Percentiles rank a stretch among this genome's conserved stretches.
Conservation (phyloP, 768 basidiomycete species). For the Rhizopogon salebrosus region DNA sequence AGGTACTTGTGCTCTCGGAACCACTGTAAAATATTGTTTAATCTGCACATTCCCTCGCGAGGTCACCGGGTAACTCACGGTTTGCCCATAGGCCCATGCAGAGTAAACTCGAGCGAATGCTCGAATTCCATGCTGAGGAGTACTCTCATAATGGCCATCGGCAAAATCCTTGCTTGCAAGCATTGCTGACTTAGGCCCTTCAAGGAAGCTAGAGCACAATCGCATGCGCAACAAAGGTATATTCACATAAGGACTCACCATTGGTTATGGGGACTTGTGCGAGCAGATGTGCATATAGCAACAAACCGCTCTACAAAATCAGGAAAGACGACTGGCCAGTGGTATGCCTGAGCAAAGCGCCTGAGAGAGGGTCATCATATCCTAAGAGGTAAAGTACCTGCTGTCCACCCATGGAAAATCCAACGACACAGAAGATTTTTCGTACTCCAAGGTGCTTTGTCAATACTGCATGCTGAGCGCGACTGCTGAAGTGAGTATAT, state of each 20-base stretch:
- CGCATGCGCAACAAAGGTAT: background rate
- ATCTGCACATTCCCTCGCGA: background rate
- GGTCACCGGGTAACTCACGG: constrained; percentile 37
- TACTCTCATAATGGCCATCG: constrained; percentile 44
- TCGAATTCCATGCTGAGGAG: constrained; percentile 45
- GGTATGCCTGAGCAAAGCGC: constrained; percentile 36
- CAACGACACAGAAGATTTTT: constrained; percentile 41
- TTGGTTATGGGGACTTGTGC: constrained; percentile 52
- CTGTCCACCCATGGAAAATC: constrained; percentile 59
- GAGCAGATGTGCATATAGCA: constrained; percentile 48
- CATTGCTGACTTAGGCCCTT: constrained; percentile 54
- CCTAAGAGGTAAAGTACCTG: constrained; percentile 23
- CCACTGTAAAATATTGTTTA: constrained; percentile 36
- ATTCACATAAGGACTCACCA: constrained; percentile 29
- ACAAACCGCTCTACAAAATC: constrained; percentile 46
- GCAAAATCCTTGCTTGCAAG: constrained; percentile 50
- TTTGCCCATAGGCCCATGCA: constrained; percentile 57
- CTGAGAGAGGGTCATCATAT: constrained; percentile 14
- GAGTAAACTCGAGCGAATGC: constrained; percentile 56
- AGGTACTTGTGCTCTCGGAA: constrained; percentile 46
- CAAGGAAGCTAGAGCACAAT: constrained; percentile 42
- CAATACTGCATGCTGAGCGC: constrained; percentile 50
- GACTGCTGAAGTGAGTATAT: constrained; percentile 25
- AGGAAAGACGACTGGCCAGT: constrained; percentile 55
- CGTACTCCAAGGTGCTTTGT: constrained; percentile 40